A percentile compares a stretch with the other conserved stretches of the same genome.
Evolutionary conservation across 2,329 filamentous ascomycete species (phyloP).

Genomic region (Xylariaceae sp.): DNA sequence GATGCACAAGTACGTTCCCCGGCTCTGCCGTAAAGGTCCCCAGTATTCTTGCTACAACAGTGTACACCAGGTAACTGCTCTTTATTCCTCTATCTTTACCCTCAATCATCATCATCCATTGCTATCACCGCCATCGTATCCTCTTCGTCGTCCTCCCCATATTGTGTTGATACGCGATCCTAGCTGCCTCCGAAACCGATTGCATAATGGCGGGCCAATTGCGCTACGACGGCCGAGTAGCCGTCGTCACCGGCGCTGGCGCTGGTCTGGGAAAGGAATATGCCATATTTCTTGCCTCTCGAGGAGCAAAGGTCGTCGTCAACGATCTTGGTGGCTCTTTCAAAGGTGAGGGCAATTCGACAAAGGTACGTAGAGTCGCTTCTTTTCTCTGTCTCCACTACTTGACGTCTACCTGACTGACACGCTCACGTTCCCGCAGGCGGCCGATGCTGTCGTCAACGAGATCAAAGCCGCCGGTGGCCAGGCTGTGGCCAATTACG

Average conservation of each 20-base stretch:
- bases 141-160: neutral
- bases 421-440: constrained; percentile 43
- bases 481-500: constrained; percentile 96
- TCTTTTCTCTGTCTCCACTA: neutral
- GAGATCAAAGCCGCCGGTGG: constrained; percentile 84
- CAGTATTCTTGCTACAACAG: too few species aligned
- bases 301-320: constrained; percentile 91
- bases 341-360: constrained; percentile 84
- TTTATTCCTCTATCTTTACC: neutral
- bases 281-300: constrained; percentile 82
- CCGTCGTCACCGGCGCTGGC: constrained; percentile 82
- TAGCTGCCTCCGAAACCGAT: constrained; percentile 8
- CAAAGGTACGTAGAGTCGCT: constrained; percentile 59
- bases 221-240: constrained; percentile 82
- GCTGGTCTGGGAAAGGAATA: constrained; percentile 80
- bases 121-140: too few species aligned
- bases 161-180: constrained; percentile 6
- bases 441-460: constrained; percentile 76
- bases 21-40: too few species aligned
- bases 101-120: neutral
- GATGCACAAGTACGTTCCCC: too few species aligned
- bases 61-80: too few species aligned
- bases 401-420: constrained; percentile 21
- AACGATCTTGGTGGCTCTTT: constrained; percentile 93
- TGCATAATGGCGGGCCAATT: constrained; percentile 39